These are phyloP conservation scores for Arabis alpina DNA, from an alignment of 345 rosid genomes.

Conservation along the genomic window DNA sequence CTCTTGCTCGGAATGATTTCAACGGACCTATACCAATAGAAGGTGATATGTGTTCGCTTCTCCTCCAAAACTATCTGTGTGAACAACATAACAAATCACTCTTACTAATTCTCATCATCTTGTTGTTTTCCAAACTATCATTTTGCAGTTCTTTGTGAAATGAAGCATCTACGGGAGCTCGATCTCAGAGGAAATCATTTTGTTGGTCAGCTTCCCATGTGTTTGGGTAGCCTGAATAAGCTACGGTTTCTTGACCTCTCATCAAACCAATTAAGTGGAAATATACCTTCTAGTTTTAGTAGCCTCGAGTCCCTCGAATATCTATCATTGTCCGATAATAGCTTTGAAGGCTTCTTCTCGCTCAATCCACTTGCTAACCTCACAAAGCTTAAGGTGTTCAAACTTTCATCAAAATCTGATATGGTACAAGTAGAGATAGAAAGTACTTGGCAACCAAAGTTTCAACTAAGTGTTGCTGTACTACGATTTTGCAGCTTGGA, in stretches of 20 bases:
- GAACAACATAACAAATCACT: not conserved
- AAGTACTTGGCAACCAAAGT: conserved; percentile 16
- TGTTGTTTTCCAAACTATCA: not conserved
- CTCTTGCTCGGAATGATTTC: not conserved
- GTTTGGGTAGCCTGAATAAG: conserved; percentile 5
- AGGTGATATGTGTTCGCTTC: conserved; percentile 8
- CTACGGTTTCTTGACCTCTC: conserved; percentile 17
- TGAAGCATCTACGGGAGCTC: conserved; percentile 12
- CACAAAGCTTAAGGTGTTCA: conserved; percentile 23
- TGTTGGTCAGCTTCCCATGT: not conserved
- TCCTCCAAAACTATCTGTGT: conserved; percentile 10
- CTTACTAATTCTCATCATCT: not conserved
- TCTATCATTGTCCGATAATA: not conserved
- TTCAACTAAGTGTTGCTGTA: conserved; percentile 12
- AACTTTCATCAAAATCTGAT: conserved; percentile 8
- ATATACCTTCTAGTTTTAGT: conserved; percentile 7
- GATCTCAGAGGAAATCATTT: not conserved
- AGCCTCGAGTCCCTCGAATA: conserved; percentile 10
- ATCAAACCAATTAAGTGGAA: conserved; percentile 9
- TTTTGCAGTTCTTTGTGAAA: conserved; percentile 1
- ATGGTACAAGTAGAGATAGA: conserved; percentile 19
- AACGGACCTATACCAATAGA: conserved; percentile 7
- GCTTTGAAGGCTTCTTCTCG: conserved; percentile 1
- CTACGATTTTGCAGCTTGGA: conserved; percentile 8
- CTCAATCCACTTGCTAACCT: not conserved